Evolutionary conservation across 192 early-diverging fungal species (phyloP).

Genomic region (Funneliformis mosseae): DNA sequence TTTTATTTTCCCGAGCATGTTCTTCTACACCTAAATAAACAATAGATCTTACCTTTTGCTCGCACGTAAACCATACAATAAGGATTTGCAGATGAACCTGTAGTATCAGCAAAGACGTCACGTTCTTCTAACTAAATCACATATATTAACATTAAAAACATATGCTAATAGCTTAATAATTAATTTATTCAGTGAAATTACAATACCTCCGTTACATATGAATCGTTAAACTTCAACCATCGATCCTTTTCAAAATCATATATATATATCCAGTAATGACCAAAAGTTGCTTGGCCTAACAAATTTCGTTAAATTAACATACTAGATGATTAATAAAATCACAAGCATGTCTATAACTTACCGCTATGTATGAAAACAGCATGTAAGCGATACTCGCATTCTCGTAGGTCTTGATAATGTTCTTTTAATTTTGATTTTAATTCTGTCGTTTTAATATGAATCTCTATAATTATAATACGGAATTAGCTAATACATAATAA

Average conservation of each 20-base stretch:
- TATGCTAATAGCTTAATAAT: neutral
- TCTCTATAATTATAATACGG: neutral
- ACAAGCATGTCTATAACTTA: neutral
- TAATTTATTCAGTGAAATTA: slow-evolving; percentile 19
- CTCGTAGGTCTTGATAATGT: slow-evolving; percentile 41
- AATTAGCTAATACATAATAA: neutral
- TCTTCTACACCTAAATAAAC: neutral
- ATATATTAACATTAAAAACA: neutral
- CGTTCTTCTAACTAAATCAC: slow-evolving; percentile 44
- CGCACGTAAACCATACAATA: slow-evolving; percentile 75
- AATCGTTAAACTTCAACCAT: slow-evolving; percentile 80
- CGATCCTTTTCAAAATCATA: slow-evolving; percentile 55
- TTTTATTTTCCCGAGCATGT: neutral
- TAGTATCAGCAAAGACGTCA: slow-evolving; percentile 60
- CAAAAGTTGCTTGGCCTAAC: slow-evolving; percentile 60
- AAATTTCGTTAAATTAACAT: neutral
- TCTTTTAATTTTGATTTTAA: slow-evolving; percentile 33
- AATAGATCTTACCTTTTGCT: slow-evolving; percentile 32
- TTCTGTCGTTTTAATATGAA: neutral
- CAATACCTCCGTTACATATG: slow-evolving; percentile 58
- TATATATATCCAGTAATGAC: slow-evolving; percentile 83
- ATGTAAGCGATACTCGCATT: slow-evolving; percentile 63
- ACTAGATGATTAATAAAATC: neutral
- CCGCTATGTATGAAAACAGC: slow-evolving; percentile 82
- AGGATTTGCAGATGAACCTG: slow-evolving; percentile 63